Evolutionary conservation across 805 yeast species (phyloP), one percentile per base, ranked within the genome.

Genomic region (Hanseniaspora valbyensis): DNA sequence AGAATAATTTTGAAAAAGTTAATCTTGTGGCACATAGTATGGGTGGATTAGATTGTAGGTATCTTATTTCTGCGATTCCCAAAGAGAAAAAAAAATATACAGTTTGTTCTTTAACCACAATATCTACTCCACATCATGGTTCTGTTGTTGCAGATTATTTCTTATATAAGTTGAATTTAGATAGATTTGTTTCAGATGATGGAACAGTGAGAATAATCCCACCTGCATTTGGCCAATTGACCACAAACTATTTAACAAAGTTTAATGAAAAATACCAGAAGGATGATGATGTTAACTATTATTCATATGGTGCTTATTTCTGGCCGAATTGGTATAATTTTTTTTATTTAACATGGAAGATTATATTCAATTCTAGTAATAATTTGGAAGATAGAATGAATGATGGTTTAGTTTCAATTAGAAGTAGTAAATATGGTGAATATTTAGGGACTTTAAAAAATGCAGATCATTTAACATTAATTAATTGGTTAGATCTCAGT

Each of bases 1-100:
- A 52, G 57, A 56, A 58, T 14, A 61, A 64, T 24, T 68, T 66
- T 12, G 55, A 78, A 19, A 78, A 77, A 53, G 71, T 88, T 14
- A 89, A 89, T 59, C 62, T 88, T 40, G 71, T 88, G 24, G 92
- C 92, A 5, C 96, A 88, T 61, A 86, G 95, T 0, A 87, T 88
- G 96, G 96, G 96, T 4, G 96, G 96, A 0, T 66, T 88, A 28
- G 96, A 89, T 60, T 77, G 88, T 30, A 67, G 96, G 46, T 85
- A 79, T 60, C 64, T 89, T 55, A 83, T 87, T 2, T 72, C 84
- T 0, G 68, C 74, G 44, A 61, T 83, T 3, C 64, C 69, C 43
- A 18, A 33, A 2, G 66, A 61, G 52, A 46, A 58, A 40, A 56
- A 71, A 24, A 65, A 71, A 39, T 81, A 77, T 57, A 67, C 77